Evolutionary conservation across 192 early-diverging fungal genomes (phyloP).

Genomic region (Obelidium mucronatum): DNA sequence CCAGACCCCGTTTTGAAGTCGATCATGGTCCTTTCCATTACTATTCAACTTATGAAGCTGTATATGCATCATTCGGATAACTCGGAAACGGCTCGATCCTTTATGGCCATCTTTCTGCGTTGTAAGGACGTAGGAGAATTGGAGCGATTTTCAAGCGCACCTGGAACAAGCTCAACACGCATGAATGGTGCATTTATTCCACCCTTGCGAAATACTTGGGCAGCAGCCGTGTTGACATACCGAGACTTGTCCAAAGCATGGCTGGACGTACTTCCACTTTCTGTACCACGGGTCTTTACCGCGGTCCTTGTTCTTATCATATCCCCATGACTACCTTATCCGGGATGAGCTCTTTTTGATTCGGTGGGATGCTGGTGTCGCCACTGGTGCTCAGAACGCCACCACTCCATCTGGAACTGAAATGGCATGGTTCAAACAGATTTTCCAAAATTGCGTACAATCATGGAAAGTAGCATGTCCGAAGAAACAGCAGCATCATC

Average conservation of each 20-base stretch:
- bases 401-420: conserved; percentile 17
- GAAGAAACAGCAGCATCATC: background rate
- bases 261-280: conserved; percentile 28
- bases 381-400: background rate
- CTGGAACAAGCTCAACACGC: background rate
- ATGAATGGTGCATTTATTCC: background rate
- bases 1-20: conserved; percentile 10
- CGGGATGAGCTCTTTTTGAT: conserved; percentile 17
- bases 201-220: conserved; percentile 12
- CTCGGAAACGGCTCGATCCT: background rate
- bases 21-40: conserved; percentile 10
- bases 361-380: background rate
- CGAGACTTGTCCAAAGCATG: conserved; percentile 2
- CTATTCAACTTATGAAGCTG: conserved; percentile 17
- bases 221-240: background rate
- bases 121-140: background rate
- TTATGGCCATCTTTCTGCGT: conserved; percentile 6
- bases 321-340: conserved; percentile 17
- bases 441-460: conserved; percentile 23
- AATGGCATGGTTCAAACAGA: conserved; percentile 20
- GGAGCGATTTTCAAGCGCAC: background rate
- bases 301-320: background rate
- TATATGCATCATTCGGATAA: background rate
- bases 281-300: conserved; percentile 24
- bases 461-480: background rate